Evolutionary conservation across 2,329 filamentous ascomycete species (phyloP).

Genomic region (Hirsutella minnesotensis): DNA sequence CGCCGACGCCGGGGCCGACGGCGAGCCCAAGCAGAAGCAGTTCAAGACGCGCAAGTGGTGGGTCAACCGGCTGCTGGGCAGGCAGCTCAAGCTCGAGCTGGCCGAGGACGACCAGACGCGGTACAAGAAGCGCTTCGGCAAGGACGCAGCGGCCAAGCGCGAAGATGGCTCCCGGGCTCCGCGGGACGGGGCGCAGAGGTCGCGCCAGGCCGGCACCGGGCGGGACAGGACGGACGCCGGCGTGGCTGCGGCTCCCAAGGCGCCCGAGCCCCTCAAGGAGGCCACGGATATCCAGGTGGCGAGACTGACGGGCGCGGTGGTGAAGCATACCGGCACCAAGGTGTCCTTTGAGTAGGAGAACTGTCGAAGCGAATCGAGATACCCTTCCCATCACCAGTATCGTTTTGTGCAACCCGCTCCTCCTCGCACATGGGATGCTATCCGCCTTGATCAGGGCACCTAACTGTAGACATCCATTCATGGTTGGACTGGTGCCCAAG

Average conservation of each 20-base stretch:
- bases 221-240: slow-evolving; percentile 15
- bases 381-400: too few relatives aligned
- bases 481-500: too few relatives aligned
- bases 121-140: slow-evolving; percentile 91
- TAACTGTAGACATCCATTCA: too few relatives aligned
- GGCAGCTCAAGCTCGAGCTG: slow-evolving; percentile 77
- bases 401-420: too few relatives aligned
- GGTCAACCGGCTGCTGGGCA: slow-evolving; percentile 72
- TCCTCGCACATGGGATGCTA: too few relatives aligned
- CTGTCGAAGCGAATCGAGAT: not conserved
- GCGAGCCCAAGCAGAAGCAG: slow-evolving; percentile 33
- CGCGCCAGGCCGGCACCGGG: too few relatives aligned
- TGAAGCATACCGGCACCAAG: slow-evolving; percentile 69
- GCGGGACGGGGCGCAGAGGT: slow-evolving; percentile 26
- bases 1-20: slow-evolving; percentile 24
- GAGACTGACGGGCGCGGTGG: slow-evolving; percentile 67
- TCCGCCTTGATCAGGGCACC: too few relatives aligned
- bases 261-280: slow-evolving; percentile 25
- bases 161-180: slow-evolving; percentile 15
- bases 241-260: slow-evolving; percentile 21
- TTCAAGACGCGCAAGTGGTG: slow-evolving; percentile 62
- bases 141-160: slow-evolving; percentile 40
- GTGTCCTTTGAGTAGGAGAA: slow-evolving; percentile 58
- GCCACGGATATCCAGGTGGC: slow-evolving; percentile 36
- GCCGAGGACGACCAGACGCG: slow-evolving; percentile 81